Base-by-base conservation (phyloP, 116 monocot genomes). In the Posidonia oceanica region DNA sequence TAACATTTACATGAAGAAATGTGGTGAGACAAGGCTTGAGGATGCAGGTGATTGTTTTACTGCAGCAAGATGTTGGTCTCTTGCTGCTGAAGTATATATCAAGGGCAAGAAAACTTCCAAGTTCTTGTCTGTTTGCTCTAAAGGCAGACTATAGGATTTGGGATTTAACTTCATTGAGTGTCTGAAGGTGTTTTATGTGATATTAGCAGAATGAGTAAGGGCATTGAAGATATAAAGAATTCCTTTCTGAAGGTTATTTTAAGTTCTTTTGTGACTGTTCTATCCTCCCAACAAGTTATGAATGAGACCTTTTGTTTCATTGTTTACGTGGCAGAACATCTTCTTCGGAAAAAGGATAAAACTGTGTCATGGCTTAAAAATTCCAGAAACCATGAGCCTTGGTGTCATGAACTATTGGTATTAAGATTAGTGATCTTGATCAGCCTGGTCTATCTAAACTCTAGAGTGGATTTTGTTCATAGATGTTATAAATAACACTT, bases 31-130 rank as follows among this genome's bases (percentile, higher is more conserved):
- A 15, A 78, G 68, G 57, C 80, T 87, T 42, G 74, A 87, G 57
- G 78, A 77, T 71, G 87, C 87, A 8, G 90, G 75, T 0, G 82
- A 87, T 64, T 91, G 87, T 36, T 85, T 91, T 72, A 63, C 41
- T 5, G 40, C 20, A 53, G 78, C 78, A 14, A 36, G 69, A 68
- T 70, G 71, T 7, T 87, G 82, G 80, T 60, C 57, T 14, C 61
- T 15, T 61, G 87, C 91, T 57, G 87, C 84, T 39, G 72, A 83
- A 4, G 72, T 38, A 29, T 91, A 81, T 74, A 72, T 66, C 2
- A 77, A 81, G 54, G 82, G 56, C 15, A 85, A 75, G 1, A 80
- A 69, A 37, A 76, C 80, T 10, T 63, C 76, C n/a, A 83, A 87
- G 69, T 87, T 82, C 41, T 52, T 82, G 14, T 78, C 81, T 13